A percentile compares a stretch with the other conserved stretches of the same genome.
These are phyloP conservation scores for Salicornia ramosissima DNA, from an alignment of 148 eudicot genomes.

Conservation along the genomic window DNA sequence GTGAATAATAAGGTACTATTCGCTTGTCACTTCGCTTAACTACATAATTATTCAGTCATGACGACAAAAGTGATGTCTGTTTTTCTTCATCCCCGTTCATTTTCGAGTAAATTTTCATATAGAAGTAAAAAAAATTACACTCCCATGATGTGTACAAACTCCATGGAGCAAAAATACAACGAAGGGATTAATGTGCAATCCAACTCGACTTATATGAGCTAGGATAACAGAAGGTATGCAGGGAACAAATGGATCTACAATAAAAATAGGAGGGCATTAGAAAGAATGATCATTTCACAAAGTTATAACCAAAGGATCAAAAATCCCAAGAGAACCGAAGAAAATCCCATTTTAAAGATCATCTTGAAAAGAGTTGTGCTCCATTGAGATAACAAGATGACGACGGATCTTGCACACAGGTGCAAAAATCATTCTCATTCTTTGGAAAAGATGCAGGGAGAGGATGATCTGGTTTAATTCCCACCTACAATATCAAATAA, in stretches of 20 bases:
- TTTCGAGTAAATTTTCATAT: no score
- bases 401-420: slow-evolving; percentile 75
- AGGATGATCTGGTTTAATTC: slow-evolving; percentile 89
- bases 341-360: slow-evolving; percentile 12
- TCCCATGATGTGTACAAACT: no score
- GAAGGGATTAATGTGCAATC: no score
- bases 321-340: background rate
- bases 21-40: no score
- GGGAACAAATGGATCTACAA: background rate
- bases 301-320: background rate
- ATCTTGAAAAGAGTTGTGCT: slow-evolving; percentile 56
- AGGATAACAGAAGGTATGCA: background rate
- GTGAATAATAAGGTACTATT: no score
- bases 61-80: no score
- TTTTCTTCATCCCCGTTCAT: no score
- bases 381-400: slow-evolving; percentile 62
- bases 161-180: no score
- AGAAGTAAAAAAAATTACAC: no score
- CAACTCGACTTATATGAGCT: background rate
- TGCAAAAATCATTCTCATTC: slow-evolving; percentile 66
- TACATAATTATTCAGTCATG: no score
- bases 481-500: slow-evolving; percentile 43
- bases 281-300: no score
- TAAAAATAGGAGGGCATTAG: background rate
- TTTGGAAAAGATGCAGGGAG: slow-evolving; percentile 84